Percentiles rank a stretch among this genome's conserved stretches.
These are phyloP conservation scores for Citrus medica DNA, from an alignment of 345 rosid species.

Conservation along the genomic window DNA sequence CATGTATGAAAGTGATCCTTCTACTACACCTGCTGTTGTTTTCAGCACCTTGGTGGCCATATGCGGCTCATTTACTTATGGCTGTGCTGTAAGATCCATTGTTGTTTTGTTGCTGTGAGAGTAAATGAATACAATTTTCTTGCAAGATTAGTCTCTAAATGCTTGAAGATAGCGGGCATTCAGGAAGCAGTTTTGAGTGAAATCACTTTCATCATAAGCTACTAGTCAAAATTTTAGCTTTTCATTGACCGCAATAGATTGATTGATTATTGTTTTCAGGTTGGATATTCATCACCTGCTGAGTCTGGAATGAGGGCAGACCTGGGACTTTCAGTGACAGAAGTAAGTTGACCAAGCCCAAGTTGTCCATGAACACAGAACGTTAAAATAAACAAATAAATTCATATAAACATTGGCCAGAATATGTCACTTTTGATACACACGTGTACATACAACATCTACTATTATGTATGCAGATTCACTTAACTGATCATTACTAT, in stretches of 20 bases:
- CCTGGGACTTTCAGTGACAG: constrained; percentile 29
- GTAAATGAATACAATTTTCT: no score
- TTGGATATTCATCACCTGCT: constrained; percentile 83
- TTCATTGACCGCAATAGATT: not conserved
- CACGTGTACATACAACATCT: no score
- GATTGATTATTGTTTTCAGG: constrained; percentile 23
- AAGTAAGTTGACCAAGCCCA: not conserved
- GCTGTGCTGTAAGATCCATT: constrained; percentile 36
- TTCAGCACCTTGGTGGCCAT: constrained; percentile 45
- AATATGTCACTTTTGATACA: no score
- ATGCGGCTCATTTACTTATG: constrained; percentile 35
- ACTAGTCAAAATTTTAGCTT: not conserved
- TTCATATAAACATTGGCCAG: no score
- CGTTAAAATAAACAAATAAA: no score
- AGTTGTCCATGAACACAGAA: no score
- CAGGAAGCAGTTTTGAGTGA: not conserved
- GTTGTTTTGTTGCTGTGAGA: no score
- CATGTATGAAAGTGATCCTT: not conserved
- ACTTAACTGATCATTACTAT: no score
- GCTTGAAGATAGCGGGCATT: not conserved
- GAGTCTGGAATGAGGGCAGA: constrained; percentile 66
- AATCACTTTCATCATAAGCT: not conserved
- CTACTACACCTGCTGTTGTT: constrained; percentile 19
- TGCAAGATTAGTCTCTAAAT: not conserved
- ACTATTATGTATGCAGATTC: no score